Base-by-base conservation (phyloP, 345 rosid species). In the Draba incana region DNA sequence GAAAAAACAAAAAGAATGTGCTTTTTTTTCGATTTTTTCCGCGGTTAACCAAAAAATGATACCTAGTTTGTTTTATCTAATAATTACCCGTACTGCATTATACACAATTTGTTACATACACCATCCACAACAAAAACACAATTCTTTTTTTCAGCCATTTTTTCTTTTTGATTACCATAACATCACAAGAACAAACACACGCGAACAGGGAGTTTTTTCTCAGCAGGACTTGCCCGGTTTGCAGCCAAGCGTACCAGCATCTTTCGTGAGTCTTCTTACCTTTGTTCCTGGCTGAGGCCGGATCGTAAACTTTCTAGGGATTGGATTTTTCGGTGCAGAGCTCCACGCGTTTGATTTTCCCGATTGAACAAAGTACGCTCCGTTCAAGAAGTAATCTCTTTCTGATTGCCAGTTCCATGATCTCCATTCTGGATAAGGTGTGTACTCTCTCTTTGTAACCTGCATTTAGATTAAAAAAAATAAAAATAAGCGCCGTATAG, bases 401-500 rank as follows among this genome's bases (percentile, higher is more conserved):
- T 85, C 84, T 25, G 98, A 89, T 73, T 64, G 79, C 96, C 98
- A 92, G 8, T 48, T 66, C 98, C 98, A 86, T 2, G 44, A 2
- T 63, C 70, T 80, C 98, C 98, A 87, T 43, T 58, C 81, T 2
- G 75, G 15, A 10, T 74, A 59, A 2, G 81, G 11, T 52, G 85
- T 50, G 57, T 74, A 70, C 43, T 82, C 80, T 71, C 92, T 86
- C 78, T 88, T 82, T 13, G 89, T 82, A 48, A 90, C 82, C 86
- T 85, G 43, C 69, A 58, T 49, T 31, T 20, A 20, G 20, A 20
- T 20, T 20, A 20, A 20, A 20, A 20, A 20, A 20, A 20, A n/a
- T n/a, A n/a, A n/a, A 20, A 20, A 1, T 20, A 20, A 20, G 20
- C 20, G 20, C 20, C 20, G 20, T 64, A 20, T 51, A 64, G 42